Conservation (phyloP, 352 stramenopile genomes). For the Elongisporangium senticosum region DNA sequence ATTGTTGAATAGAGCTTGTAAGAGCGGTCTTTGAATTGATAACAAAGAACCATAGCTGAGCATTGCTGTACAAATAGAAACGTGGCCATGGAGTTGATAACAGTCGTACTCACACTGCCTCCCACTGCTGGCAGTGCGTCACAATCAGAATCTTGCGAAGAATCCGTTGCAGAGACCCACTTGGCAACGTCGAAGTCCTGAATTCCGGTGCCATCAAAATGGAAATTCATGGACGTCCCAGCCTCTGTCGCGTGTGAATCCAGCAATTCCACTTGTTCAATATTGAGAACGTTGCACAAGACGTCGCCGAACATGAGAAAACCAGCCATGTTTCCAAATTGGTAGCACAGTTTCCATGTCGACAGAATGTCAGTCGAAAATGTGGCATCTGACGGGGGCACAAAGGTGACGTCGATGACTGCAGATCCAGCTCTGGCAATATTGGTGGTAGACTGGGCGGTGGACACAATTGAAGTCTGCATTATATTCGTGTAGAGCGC, state of each 20-base stretch:
- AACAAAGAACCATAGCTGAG: constrained; percentile 41
- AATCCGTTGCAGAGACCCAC: constrained; percentile 30
- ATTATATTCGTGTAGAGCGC: constrained; percentile 32
- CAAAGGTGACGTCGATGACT: constrained; percentile 31
- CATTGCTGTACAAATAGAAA: constrained; percentile 42
- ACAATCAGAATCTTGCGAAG: constrained; percentile 31
- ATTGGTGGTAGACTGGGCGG: constrained; percentile 17
- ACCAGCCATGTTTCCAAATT: constrained; percentile 41
- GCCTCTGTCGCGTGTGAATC: constrained; percentile 18
- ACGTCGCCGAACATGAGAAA: constrained; percentile 66
- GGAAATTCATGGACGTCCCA: constrained; percentile 45
- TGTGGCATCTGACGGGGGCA: constrained; percentile 11
- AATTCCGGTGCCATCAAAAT: constrained; percentile 46
- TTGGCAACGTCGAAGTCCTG: constrained; percentile 63
- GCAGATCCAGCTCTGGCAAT: constrained; percentile 31
- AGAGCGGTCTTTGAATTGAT: constrained; percentile 42
- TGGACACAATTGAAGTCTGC: constrained; percentile 25
- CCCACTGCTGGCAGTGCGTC: constrained; percentile 27
- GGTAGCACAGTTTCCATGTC: constrained; percentile 70
- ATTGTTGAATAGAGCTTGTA: constrained; percentile 52
- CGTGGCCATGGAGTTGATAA: constrained; percentile 32
- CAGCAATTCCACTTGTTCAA: constrained; percentile 35
- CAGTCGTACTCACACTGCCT: constrained; percentile 21
- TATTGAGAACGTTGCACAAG: constrained; percentile 46
- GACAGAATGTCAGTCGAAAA: constrained; percentile 18